Evolutionary conservation across 208 protist species (phyloP).

Genomic region (Trypanosoma congolense): DNA sequence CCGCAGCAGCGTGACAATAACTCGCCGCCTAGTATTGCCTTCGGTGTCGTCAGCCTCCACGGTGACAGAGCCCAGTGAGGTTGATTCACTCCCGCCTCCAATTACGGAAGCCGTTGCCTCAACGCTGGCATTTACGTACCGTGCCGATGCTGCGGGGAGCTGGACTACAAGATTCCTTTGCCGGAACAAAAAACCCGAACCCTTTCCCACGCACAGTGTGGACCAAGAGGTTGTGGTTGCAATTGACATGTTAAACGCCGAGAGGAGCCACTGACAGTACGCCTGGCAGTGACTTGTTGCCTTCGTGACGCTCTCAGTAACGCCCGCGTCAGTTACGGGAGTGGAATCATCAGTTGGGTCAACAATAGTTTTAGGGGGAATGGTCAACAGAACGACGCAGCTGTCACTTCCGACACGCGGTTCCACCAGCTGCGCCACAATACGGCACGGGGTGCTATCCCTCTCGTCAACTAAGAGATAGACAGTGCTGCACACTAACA

Average conservation of each 20-base stretch:
- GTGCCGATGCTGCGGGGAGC: constrained; percentile 29
- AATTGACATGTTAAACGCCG: constrained; percentile 14
- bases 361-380: neutral
- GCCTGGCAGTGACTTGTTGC: neutral
- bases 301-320: neutral
- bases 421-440: constrained; percentile 33
- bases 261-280: constrained; percentile 18
- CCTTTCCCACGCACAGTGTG: constrained; percentile 14
- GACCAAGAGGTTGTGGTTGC: constrained; percentile 12
- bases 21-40: neutral
- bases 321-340: neutral
- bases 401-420: constrained; percentile 44
- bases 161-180: constrained; percentile 61
- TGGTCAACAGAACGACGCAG: constrained; percentile 37
- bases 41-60: constrained; percentile 1
- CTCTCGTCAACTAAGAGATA: constrained; percentile 13
- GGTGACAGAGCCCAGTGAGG: constrained; percentile 12
- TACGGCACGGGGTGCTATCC: neutral
- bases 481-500: constrained; percentile 16
- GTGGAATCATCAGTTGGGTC: neutral
- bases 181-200: constrained; percentile 29
- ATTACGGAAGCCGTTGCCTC: neutral
- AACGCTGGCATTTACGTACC: constrained; percentile 17
- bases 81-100: neutral
- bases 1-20: constrained; percentile 34